A percentile compares a stretch with the other conserved stretches of the same genome.
phyloP scores from a whole-genome alignment of 371 early-diverging fungal species.

The Rhizomucor pusillus region DNA sequence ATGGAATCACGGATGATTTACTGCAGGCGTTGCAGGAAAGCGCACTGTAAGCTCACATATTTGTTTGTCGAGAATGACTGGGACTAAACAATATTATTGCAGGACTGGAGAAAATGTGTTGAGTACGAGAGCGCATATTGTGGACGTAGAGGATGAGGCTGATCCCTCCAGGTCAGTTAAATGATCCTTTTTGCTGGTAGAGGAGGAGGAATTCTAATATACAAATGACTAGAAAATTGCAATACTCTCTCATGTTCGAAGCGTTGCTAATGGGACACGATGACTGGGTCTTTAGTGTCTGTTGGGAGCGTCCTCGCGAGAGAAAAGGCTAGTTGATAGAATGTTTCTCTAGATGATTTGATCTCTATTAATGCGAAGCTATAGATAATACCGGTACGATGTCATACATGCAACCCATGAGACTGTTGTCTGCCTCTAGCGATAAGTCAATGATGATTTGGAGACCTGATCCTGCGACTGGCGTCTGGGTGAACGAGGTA shows the following conservation, averaged over 20 bases:
- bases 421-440: slow-evolving; percentile 84
- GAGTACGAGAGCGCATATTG: slow-evolving; percentile 77
- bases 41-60: slow-evolving; percentile 33
- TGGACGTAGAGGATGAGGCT: slow-evolving; percentile 43
- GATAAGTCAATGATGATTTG: slow-evolving; percentile 94
- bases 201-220: slow-evolving; percentile 9
- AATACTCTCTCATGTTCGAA: slow-evolving; percentile 79
- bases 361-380: not conserved
- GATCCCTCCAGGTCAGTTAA: slow-evolving; percentile 4
- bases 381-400: slow-evolving; percentile 10
- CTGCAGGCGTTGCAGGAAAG: slow-evolving; percentile 54
- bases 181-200: not conserved
- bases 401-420: slow-evolving; percentile 63
- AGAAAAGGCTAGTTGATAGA: slow-evolving; percentile 16
- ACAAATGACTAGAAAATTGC: slow-evolving; percentile 15
- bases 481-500: slow-evolving; percentile 82
- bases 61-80: not conserved
- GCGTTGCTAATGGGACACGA: slow-evolving; percentile 93
- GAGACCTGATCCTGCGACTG: slow-evolving; percentile 78
- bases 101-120: slow-evolving; percentile 53
- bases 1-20: slow-evolving; percentile 43
- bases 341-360: too few relatives aligned
- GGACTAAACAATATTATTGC: not conserved
- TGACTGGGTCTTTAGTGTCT: slow-evolving; percentile 90
- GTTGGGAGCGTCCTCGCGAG: slow-evolving; percentile 64